phyloP scores from a whole-genome alignment of 805 yeast species.

The Gaillardinia entomophila region DNA sequence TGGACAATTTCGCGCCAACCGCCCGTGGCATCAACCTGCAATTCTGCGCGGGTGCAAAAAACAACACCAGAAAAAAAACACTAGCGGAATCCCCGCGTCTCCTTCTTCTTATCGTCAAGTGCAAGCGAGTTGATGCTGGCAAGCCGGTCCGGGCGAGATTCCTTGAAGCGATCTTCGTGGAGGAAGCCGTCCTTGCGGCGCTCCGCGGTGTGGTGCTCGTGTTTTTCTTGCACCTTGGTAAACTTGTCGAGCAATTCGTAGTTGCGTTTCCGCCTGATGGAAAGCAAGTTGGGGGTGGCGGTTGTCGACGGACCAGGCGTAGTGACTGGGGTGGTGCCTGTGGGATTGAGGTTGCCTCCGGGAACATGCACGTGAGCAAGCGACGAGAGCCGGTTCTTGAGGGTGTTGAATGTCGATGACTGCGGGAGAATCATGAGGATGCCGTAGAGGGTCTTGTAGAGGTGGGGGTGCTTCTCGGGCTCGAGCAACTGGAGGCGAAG shows the following conservation, averaged over 20 bases:
- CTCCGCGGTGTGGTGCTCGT: constrained; percentile 9
- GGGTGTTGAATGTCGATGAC: constrained; percentile 78
- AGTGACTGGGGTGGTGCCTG: constrained; percentile 12
- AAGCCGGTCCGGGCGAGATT: background rate
- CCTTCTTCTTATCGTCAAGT: no score
- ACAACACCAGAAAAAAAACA: no score
- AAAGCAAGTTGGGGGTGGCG: constrained; percentile 9
- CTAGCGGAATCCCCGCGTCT: no score
- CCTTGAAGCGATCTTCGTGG: background rate
- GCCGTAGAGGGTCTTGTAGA: constrained; percentile 87
- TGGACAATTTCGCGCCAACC: no score
- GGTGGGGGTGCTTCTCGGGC: constrained; percentile 73
- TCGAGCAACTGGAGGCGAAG: constrained; percentile 83
- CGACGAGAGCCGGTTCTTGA: constrained; percentile 69
- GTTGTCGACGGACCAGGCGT: constrained; percentile 12
- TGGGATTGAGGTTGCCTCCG: constrained; percentile 3
- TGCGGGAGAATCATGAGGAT: constrained; percentile 92
- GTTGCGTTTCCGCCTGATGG: constrained; percentile 22
- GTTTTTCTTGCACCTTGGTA: constrained; percentile 29
- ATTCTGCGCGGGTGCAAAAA: no score
- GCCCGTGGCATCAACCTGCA: no score
- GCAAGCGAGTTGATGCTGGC: no score
- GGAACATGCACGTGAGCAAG: constrained; percentile 37
- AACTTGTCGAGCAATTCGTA: constrained; percentile 39
- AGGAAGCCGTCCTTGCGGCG: background rate